Percentiles rank a stretch among this genome's conserved stretches.
Evolutionary conservation across 1,284 basidiomycete genomes (phyloP).

Genomic region (Moniliella sp.): DNA sequence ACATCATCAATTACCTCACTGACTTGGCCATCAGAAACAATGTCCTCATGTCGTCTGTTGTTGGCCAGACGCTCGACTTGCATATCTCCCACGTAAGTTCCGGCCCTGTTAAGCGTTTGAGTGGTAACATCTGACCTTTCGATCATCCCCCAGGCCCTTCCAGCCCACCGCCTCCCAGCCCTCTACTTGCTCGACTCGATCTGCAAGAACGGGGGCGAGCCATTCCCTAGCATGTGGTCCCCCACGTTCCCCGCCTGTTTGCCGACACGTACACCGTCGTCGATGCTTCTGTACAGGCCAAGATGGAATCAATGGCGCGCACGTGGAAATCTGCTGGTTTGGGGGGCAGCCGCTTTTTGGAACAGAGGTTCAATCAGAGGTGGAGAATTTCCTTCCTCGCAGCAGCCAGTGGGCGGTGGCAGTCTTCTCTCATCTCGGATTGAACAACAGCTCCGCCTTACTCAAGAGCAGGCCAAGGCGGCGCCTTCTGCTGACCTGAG

Average conservation of each 20-base stretch:
- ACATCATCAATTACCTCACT: slow-evolving; percentile 82
- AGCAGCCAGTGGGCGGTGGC: no score
- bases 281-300: slow-evolving; percentile 21
- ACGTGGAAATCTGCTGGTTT: slow-evolving; percentile 25
- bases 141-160: no score
- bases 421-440: no score
- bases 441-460: no score
- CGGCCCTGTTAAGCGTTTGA: background rate
- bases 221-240: slow-evolving; percentile 20
- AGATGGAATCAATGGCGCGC: slow-evolving; percentile 26
- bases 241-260: slow-evolving; percentile 20
- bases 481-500: no score
- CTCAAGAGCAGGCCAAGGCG: no score
- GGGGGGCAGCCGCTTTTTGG: slow-evolving; percentile 16
- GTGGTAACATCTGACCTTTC: no score
- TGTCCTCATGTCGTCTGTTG: slow-evolving; percentile 51
- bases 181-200: slow-evolving; percentile 92
- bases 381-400: no score
- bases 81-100: slow-evolving; percentile 46
- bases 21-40: slow-evolving; percentile 72
- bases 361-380: slow-evolving; percentile 19
- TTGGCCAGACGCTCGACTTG: slow-evolving; percentile 64
- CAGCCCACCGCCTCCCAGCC: slow-evolving; percentile 51
- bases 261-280: slow-evolving; percentile 29
- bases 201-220: slow-evolving; percentile 30